Evolutionary conservation across 1,284 basidiomycete species (phyloP).

Genomic region (Cronartium quercuum): DNA sequence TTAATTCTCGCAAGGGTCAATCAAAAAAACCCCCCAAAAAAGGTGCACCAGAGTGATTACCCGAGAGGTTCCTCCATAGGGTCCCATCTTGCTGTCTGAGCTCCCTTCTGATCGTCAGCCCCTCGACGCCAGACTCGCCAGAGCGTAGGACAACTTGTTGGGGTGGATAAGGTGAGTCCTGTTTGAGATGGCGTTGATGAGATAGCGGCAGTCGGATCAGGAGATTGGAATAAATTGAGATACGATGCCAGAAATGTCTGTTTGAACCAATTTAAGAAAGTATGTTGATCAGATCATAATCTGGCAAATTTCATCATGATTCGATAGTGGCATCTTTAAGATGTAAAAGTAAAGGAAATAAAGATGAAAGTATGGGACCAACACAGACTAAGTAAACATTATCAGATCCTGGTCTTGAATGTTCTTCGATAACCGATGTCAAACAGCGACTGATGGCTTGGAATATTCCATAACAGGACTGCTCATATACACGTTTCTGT

Average conservation of each 20-base stretch:
- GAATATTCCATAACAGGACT: neutral
- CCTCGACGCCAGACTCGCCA: neutral
- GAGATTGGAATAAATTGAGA: neutral
- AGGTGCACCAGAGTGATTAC: too few species aligned
- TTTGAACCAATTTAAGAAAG: too few species aligned
- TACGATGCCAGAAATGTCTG: slow-evolving; percentile 2
- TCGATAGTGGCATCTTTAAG: too few species aligned
- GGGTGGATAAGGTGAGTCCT: neutral
- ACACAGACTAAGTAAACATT: slow-evolving; percentile 2
- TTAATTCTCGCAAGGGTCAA: too few species aligned
- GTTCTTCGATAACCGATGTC: neutral
- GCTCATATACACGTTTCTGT: neutral
- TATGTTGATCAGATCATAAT: too few species aligned
- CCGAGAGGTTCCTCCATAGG: neutral
- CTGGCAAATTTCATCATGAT: too few species aligned
- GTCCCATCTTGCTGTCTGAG: neutral
- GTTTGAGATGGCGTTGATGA: neutral
- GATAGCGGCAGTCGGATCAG: neutral
- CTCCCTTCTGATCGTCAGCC: neutral
- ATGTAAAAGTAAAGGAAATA: too few species aligned
- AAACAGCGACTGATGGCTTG: slow-evolving; percentile 1
- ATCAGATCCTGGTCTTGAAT: neutral
- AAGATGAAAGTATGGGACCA: too few species aligned
- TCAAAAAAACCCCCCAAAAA: too few species aligned
- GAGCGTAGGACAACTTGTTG: neutral